Conservation (phyloP, 2,329 filamentous ascomycete genomes). For the Pseudonectria foliicola region DNA sequence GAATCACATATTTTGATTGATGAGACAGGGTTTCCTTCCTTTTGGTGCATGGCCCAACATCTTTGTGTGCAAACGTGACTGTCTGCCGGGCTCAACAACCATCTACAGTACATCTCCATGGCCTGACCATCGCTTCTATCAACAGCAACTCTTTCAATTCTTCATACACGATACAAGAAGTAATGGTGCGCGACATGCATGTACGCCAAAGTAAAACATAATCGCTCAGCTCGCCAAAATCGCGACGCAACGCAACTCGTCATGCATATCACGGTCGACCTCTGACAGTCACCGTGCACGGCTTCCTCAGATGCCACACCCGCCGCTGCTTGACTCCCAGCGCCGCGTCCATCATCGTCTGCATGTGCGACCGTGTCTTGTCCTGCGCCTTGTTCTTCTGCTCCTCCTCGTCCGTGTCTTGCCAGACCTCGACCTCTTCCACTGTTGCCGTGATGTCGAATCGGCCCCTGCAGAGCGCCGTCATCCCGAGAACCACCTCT, state of each 20-base stretch:
- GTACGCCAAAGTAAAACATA: too few relatives aligned
- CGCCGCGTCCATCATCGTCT: constrained; percentile 50
- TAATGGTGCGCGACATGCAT: too few relatives aligned
- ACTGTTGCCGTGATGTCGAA: constrained; percentile 77
- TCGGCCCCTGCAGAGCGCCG: constrained; percentile 68
- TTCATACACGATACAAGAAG: too few relatives aligned
- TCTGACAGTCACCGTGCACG: constrained; percentile 47
- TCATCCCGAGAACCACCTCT: constrained; percentile 61
- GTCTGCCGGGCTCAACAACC: too few relatives aligned
- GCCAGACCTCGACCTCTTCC: constrained; percentile 64
- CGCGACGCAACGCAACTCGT: neutral
- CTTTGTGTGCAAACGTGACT: too few relatives aligned
- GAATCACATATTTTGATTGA: too few relatives aligned
- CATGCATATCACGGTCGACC: constrained; percentile 27
- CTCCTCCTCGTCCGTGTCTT: constrained; percentile 22
- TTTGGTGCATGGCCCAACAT: too few relatives aligned
- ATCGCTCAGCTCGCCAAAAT: too few relatives aligned
- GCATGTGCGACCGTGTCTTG: constrained; percentile 44
- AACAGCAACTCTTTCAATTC: too few relatives aligned
- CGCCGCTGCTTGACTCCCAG: constrained; percentile 53
- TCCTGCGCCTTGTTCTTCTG: constrained; percentile 12
- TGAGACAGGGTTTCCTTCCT: too few relatives aligned
- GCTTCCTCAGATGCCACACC: constrained; percentile 57
- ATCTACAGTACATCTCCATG: too few relatives aligned
- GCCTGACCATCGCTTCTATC: too few relatives aligned